Percentiles rank a stretch among this genome's conserved stretches.
Conservation (phyloP, 2,329 filamentous ascomycete genomes). For the Aspergillus alliaceus region DNA sequence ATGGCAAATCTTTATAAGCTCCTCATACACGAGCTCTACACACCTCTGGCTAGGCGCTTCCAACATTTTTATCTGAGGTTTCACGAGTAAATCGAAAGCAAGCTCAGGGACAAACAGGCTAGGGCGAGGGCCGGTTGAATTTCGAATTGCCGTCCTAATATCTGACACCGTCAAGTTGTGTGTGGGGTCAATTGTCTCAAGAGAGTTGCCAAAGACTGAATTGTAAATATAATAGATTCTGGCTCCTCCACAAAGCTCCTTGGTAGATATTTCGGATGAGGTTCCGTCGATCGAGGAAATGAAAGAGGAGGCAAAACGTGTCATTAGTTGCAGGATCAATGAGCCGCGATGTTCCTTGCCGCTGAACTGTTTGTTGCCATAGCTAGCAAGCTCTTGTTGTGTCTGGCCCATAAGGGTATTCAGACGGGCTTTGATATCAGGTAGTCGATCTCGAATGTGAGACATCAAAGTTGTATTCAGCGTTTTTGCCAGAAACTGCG, state of each 20-base stretch:
- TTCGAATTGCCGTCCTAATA: conserved; percentile 94
- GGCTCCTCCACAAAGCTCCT: conserved; percentile 91
- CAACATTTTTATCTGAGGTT: conserved; percentile 96
- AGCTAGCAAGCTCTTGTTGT: conserved; percentile 95
- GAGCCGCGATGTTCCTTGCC: conserved; percentile 96
- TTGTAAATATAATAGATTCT: conserved; percentile 99
- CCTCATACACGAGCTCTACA: conserved; percentile 96
- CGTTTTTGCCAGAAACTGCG: conserved; percentile 89
- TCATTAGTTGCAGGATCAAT: conserved; percentile 95
- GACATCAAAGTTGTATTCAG: conserved; percentile 93
- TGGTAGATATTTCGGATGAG: conserved; percentile 96
- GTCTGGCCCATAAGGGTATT: conserved; percentile 99
- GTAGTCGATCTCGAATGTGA: conserved; percentile 91
- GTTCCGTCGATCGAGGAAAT: conserved; percentile 99
- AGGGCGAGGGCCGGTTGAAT: conserved; percentile 92
- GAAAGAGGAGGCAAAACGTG: conserved; percentile 94
- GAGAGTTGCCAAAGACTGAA: conserved; percentile 93
- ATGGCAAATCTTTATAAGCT: conserved; percentile 98
- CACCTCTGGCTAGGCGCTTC: conserved; percentile 94
- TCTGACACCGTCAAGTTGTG: conserved; percentile 92
- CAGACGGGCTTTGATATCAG: conserved; percentile 95
- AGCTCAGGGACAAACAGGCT: conserved; percentile 97
- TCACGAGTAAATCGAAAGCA: conserved; percentile 95
- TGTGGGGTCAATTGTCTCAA: conserved; percentile 95
- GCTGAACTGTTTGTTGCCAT: conserved; percentile 95